These are phyloP conservation scores for Ailanthus altissimus DNA, from an alignment of 345 rosid species.

Conservation along the genomic window DNA sequence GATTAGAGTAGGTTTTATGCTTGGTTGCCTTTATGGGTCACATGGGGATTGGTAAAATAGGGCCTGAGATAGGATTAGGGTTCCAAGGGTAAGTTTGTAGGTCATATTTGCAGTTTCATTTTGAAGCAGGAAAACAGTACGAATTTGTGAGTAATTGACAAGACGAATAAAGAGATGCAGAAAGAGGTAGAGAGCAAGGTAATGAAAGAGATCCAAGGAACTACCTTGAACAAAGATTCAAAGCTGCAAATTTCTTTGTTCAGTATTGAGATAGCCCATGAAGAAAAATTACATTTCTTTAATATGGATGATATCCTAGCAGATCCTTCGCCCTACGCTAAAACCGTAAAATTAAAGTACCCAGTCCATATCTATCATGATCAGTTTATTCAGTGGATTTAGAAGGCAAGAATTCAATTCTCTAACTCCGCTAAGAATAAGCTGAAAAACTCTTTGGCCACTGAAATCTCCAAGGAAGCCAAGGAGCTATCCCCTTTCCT, in stretches of 20 bases:
- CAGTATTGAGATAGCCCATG: too few relatives aligned
- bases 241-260: too few relatives aligned
- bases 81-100: not conserved
- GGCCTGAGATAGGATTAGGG: not conserved
- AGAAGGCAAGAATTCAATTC: not conserved
- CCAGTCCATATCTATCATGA: too few relatives aligned
- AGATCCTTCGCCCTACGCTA: too few relatives aligned
- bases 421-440: not conserved
- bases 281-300: too few relatives aligned
- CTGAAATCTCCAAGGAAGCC: not conserved
- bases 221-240: too few relatives aligned
- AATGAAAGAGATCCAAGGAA: too few relatives aligned
- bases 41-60: not conserved
- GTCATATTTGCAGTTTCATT: not conserved
- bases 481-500: conserved; percentile 4
- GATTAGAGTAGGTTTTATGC: not conserved
- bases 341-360: too few relatives aligned
- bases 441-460: not conserved
- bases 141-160: too few relatives aligned
- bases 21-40: not conserved
- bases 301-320: too few relatives aligned
- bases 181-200: too few relatives aligned
- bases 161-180: too few relatives aligned
- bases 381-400: not conserved
- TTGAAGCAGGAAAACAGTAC: not conserved